Conservation (phyloP, 164 flowering plant species). For the Dillenia suffruticosa region DNA sequence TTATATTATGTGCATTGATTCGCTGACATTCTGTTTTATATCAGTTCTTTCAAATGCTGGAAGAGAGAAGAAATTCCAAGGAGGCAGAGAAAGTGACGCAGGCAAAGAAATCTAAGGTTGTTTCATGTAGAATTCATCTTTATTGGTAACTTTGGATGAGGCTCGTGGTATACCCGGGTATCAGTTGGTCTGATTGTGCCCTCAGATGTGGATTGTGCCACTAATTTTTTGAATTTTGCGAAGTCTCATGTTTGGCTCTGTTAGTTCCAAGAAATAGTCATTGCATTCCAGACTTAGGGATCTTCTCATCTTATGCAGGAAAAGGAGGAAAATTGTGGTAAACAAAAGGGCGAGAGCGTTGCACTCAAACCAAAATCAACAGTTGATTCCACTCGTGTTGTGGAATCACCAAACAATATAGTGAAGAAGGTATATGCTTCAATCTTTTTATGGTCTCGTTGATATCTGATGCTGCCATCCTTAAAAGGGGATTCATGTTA, state of each 20-base stretch:
- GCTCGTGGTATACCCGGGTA: too few species aligned
- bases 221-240: too few species aligned
- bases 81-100: conserved; percentile 35
- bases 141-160: too few species aligned
- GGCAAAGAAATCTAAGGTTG: conserved; percentile 44
- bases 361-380: conserved; percentile 28
- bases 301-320: conserved; percentile 28
- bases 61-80: conserved; percentile 43
- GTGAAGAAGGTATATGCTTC: conserved; percentile 32
- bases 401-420: conserved; percentile 20
- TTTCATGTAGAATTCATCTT: too few species aligned
- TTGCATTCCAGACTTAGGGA: background rate
- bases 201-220: too few species aligned
- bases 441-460: conserved; percentile 6
- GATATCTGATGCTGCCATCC: conserved; percentile 1
- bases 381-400: conserved; percentile 21
- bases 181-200: too few species aligned
- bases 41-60: conserved; percentile 62
- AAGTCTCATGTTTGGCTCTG: too few species aligned
- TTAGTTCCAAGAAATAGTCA: too few species aligned
- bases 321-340: conserved; percentile 25
- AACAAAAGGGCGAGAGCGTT: conserved; percentile 24
- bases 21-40: background rate
- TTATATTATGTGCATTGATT: too few species aligned
- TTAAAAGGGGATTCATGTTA: background rate